These are phyloP conservation scores for Coemansia sp. DNA, from an alignment of 192 early-diverging fungal genomes.

Conservation along the genomic window DNA sequence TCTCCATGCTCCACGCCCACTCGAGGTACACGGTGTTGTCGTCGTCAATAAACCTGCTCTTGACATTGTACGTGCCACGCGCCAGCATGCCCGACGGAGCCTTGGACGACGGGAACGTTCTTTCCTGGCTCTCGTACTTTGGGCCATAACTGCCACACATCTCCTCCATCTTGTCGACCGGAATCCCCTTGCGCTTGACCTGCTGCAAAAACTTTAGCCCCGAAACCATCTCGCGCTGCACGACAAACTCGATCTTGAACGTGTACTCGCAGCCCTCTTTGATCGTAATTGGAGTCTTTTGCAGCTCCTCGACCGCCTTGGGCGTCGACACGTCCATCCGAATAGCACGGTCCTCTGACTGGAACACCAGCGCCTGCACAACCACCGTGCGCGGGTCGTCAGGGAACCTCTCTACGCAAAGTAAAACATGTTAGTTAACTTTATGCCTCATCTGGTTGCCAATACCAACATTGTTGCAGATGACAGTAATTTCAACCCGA, in stretches of 20 bases:
- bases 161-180: constrained; percentile 89
- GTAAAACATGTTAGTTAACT: constrained; percentile 1
- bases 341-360: constrained; percentile 26
- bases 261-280: constrained; percentile 96
- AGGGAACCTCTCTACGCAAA: constrained; percentile 42
- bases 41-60: constrained; percentile 94
- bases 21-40: constrained; percentile 78
- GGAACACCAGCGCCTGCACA: constrained; percentile 41
- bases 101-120: constrained; percentile 77
- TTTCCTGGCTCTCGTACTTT: constrained; percentile 71
- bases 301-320: constrained; percentile 69
- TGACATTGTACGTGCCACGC: constrained; percentile 88
- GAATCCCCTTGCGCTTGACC: constrained; percentile 82
- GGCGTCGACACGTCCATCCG: constrained; percentile 52
- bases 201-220: constrained; percentile 94
- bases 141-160: constrained; percentile 98
- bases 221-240: constrained; percentile 93
- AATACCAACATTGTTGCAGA: constrained; percentile 5
- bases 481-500: constrained; percentile 8
- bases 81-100: constrained; percentile 91
- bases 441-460: neutral
- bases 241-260: constrained; percentile 89
- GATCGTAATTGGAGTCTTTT: constrained; percentile 77
- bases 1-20: constrained; percentile 83
- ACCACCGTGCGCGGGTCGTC: constrained; percentile 64